phyloP scores from a whole-genome alignment of 495 filamentous ascomycete species.

The Rhypophila decipiens region DNA sequence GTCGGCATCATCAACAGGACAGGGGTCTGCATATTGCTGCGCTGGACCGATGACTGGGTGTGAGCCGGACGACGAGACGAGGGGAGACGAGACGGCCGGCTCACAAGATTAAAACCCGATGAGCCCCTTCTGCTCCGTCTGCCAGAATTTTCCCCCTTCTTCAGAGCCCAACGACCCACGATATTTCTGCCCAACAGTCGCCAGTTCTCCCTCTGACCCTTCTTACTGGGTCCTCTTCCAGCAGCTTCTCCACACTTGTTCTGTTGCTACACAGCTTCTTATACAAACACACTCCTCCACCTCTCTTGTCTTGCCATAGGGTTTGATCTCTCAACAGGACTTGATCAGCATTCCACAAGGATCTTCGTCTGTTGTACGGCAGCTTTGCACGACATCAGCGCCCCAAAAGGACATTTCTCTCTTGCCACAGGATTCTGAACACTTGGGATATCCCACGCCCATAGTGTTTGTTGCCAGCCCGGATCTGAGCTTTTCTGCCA shows the following conservation, averaged over 20 bases:
- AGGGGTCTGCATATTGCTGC: slow-evolving; percentile 10
- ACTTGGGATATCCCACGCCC: slow-evolving; percentile 11
- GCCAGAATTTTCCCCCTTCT: slow-evolving; percentile 17
- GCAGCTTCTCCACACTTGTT: slow-evolving; percentile 2
- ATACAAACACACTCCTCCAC: slow-evolving; percentile 1
- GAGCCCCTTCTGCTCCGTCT: slow-evolving; percentile 38
- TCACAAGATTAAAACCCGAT: slow-evolving; percentile 40
- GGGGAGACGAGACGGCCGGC: slow-evolving; percentile 7
- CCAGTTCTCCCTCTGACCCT: slow-evolving; percentile 5
- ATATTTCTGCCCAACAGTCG: slow-evolving; percentile 39
- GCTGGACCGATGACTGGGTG: neutral
- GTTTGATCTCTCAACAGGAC: slow-evolving; percentile 7
- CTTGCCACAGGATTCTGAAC: slow-evolving; percentile 15
- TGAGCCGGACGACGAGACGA: neutral
- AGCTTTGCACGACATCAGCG: slow-evolving; percentile 17
- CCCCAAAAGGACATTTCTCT: slow-evolving; percentile 19
- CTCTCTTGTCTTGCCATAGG: neutral
- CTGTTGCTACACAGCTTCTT: slow-evolving; percentile 4
- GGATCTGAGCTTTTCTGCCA: slow-evolving; percentile 14
- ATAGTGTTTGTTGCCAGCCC: slow-evolving; percentile 11
- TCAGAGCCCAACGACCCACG: slow-evolving; percentile 39
- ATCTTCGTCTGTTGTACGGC: slow-evolving; percentile 19
- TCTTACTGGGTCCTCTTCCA: slow-evolving; percentile 2
- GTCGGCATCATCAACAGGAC: slow-evolving; percentile 3
- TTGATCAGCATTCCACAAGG: slow-evolving; percentile 9